phyloP scores from a whole-genome alignment of 1,139 yeast species.

The Citeromyces hawaiiensis region DNA sequence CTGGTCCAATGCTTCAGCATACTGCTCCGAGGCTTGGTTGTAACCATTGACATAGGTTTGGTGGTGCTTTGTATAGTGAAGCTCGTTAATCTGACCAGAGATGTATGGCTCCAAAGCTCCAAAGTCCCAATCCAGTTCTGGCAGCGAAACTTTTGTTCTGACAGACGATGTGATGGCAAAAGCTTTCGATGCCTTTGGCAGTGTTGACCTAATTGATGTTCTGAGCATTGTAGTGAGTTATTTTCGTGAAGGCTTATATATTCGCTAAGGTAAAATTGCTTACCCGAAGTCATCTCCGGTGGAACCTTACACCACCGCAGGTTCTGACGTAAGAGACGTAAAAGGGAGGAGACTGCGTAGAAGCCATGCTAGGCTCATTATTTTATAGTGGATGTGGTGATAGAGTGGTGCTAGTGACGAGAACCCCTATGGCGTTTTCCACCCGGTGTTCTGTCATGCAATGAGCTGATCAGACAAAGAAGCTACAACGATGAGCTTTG shows the following conservation, averaged over 20 bases:
- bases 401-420: no score
- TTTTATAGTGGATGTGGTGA: no score
- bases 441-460: no score
- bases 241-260: no score
- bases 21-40: slow-evolving; percentile 72
- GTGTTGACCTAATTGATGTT: slow-evolving; percentile 6
- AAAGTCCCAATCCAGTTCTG: slow-evolving; percentile 79
- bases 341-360: no score
- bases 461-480: no score
- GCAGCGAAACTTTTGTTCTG: slow-evolving; percentile 64
- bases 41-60: slow-evolving; percentile 88
- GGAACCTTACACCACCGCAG: neutral
- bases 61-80: slow-evolving; percentile 89
- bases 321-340: no score
- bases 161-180: slow-evolving; percentile 8
- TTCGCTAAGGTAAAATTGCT: neutral
- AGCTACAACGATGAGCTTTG: no score
- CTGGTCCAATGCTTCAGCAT: slow-evolving; percentile 52
- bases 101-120: slow-evolving; percentile 86
- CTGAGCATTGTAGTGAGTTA: slow-evolving; percentile 3
- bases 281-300: neutral
- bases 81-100: slow-evolving; percentile 79
- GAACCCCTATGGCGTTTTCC: no score
- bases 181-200: neutral
- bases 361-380: no score